phyloP scores from a whole-genome alignment of 129 eudicot species.

The Helianthus annuus region HanXRQr2.0-SUNRISE NC_035445.2:138590157-138590656 shows the following conservation, averaged over 20 bases:
- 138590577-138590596: slow-evolving; percentile 79
- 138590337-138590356: slow-evolving; percentile 63
- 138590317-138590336: not conserved
- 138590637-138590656: slow-evolving; percentile 81
- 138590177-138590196: not conserved
- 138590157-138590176: not conserved
- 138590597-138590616: slow-evolving; percentile 88
- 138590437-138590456: slow-evolving; percentile 69
- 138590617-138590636: slow-evolving; percentile 78
- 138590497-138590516: slow-evolving; percentile 79
- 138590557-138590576: slow-evolving; percentile 62
- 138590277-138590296: not conserved
- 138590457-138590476: slow-evolving; percentile 44
- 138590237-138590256: not conserved
- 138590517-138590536: slow-evolving; percentile 86
- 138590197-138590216: not conserved
- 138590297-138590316: not conserved
- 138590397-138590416: slow-evolving; percentile 98
- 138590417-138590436: slow-evolving; percentile 80
- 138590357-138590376: slow-evolving; percentile 75
- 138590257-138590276: not conserved
- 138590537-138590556: slow-evolving; percentile 63
- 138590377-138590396: slow-evolving; percentile 94
- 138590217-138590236: not conserved
- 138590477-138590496: slow-evolving; percentile 63